Percentiles rank a stretch among this genome's conserved stretches.
These are phyloP conservation scores for Thermochaetoides thermophila DNA, from an alignment of 495 filamentous ascomycete species.

Conservation along the genomic window DNA sequence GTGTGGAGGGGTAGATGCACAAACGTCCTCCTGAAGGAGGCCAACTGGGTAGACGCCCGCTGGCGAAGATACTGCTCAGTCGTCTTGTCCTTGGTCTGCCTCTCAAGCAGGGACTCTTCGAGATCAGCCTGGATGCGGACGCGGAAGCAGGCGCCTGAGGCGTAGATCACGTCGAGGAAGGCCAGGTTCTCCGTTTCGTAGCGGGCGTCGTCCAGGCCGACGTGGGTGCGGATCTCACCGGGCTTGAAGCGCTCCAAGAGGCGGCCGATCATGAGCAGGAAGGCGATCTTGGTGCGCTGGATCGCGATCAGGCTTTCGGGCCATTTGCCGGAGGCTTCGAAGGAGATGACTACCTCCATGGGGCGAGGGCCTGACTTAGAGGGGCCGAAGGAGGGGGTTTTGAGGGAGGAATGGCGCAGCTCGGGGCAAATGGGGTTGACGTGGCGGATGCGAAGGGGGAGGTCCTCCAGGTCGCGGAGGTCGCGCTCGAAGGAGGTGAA, in stretches of 20 bases:
- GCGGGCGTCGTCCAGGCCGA: slow-evolving; percentile 68
- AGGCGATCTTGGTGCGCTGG: slow-evolving; percentile 84
- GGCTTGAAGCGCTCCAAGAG: slow-evolving; percentile 42
- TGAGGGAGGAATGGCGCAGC: slow-evolving; percentile 57
- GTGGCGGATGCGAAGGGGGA: slow-evolving; percentile 70
- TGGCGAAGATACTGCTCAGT: slow-evolving; percentile 46
- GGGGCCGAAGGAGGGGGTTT: slow-evolving; percentile 28
- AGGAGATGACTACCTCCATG: slow-evolving; percentile 63
- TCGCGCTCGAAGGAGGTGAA: slow-evolving; percentile 61
- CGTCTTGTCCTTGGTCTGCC: slow-evolving; percentile 56
- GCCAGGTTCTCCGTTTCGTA: slow-evolving; percentile 54
- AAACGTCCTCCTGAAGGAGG: slow-evolving; percentile 54
- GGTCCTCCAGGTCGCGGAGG: slow-evolving; percentile 54
- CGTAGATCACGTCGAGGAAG: slow-evolving; percentile 70
- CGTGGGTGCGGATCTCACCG: slow-evolving; percentile 37
- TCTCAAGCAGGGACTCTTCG: slow-evolving; percentile 67
- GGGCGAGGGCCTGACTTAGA: slow-evolving; percentile 23
- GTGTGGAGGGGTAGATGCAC: slow-evolving; percentile 62
- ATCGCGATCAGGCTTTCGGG: slow-evolving; percentile 81
- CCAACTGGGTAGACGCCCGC: slow-evolving; percentile 50
- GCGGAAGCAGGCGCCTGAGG: slow-evolving; percentile 50
- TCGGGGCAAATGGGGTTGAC: slow-evolving; percentile 55
- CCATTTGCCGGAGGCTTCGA: slow-evolving; percentile 89
- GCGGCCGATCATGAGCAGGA: slow-evolving; percentile 67
- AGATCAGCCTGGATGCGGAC: slow-evolving; percentile 67